These are phyloP conservation scores for Boletus sp. DNA, from an alignment of 768 basidiomycete genomes.

Conservation along the genomic window DNA sequence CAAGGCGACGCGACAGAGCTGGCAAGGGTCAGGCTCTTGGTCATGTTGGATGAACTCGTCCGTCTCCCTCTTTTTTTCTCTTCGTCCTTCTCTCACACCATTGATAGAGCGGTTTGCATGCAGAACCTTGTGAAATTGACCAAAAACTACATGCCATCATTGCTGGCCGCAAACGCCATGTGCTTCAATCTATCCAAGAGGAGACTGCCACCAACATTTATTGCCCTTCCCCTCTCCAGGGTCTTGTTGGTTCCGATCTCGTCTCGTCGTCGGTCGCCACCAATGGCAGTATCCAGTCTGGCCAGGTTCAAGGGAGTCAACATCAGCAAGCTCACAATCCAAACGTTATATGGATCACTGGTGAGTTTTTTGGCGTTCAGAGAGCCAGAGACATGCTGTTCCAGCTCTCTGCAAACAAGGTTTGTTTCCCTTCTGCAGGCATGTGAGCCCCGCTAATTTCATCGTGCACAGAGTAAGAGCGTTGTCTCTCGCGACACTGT, in stretches of 20 bases:
- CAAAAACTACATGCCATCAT: conserved; percentile 91
- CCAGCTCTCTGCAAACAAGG: conserved; percentile 85
- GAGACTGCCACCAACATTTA: conserved; percentile 98
- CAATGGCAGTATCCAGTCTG: conserved; percentile 33
- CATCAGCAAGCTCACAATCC: conserved; percentile 48
- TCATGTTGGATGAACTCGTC: conserved; percentile 93
- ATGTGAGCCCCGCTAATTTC: neutral
- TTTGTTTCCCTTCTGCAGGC: conserved; percentile 23
- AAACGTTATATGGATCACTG: conserved; percentile 93
- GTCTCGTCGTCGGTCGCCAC: conserved; percentile 36
- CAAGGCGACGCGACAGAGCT: conserved; percentile 86
- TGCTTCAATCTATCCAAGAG: conserved; percentile 90
- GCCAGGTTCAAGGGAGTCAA: conserved; percentile 19
- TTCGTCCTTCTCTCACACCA: neutral
- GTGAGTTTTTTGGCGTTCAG: conserved; percentile 95
- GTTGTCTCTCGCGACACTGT: conserved; percentile 92
- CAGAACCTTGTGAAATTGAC: conserved; percentile 91
- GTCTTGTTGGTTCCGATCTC: conserved; percentile 70
- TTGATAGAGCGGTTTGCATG: conserved; percentile 79
- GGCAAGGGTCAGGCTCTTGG: conserved; percentile 84
- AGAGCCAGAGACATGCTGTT: conserved; percentile 93
- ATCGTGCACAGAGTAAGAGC: conserved; percentile 63
- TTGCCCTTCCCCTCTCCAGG: conserved; percentile 85
- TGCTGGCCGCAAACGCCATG: conserved; percentile 81
- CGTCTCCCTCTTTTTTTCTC: conserved; percentile 31